phyloP scores from a whole-genome alignment of 1,284 basidiomycete genomes.

The Ustilago nuda region DNA sequence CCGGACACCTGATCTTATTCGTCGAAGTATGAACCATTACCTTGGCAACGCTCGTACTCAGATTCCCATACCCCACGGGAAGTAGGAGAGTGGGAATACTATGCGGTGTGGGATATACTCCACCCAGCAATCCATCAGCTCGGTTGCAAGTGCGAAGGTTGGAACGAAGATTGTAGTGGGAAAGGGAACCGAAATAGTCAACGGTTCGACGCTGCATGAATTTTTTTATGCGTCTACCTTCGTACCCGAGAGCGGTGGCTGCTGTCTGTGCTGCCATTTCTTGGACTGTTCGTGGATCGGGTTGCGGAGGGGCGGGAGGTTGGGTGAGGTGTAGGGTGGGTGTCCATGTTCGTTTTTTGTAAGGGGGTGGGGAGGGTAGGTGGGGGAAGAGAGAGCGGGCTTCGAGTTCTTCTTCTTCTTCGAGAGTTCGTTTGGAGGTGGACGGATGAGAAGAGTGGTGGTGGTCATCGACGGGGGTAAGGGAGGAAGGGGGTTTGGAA shows the following conservation, averaged over 20 bases:
- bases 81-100: constrained; percentile 76
- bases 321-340: constrained; percentile 70
- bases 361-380: constrained; percentile 12
- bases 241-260: constrained; percentile 64
- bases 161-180: constrained; percentile 75
- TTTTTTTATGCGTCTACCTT: constrained; percentile 85
- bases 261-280: constrained; percentile 77
- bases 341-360: constrained; percentile 48
- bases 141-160: constrained; percentile 14
- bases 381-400: constrained; percentile 10
- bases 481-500: constrained; percentile 12
- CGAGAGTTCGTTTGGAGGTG: constrained; percentile 40
- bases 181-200: constrained; percentile 89
- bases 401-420: constrained; percentile 28
- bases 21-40: constrained; percentile 98
- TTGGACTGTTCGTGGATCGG: constrained; percentile 79
- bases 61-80: constrained; percentile 86
- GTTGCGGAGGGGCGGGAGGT: constrained; percentile 79
- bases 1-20: constrained; percentile 96
- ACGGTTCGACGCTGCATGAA: constrained; percentile 91
- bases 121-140: constrained; percentile 18
- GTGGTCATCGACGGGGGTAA: constrained; percentile 14
- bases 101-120: constrained; percentile 55
- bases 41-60: constrained; percentile 90
- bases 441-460: constrained; percentile 9